Percentiles rank a stretch among this genome's conserved stretches.
Evolutionary conservation across 345 rosid genomes (phyloP).

Genomic region (Linum trigynum): DNA sequence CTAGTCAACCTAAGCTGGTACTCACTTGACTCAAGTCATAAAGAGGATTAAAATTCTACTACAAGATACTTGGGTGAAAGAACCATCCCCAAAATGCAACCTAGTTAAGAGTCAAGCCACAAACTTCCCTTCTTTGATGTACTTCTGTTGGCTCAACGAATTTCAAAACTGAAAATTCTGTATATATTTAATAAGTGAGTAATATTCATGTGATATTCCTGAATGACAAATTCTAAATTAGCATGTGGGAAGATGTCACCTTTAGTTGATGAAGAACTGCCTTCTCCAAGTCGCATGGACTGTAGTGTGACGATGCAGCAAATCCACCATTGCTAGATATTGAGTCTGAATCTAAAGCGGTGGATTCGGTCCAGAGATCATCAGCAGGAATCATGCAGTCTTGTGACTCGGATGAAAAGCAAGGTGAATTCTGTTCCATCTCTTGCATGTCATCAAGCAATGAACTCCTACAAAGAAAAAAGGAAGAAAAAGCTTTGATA

Average conservation of each 20-base stretch:
- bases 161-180: background rate
- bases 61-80: background rate
- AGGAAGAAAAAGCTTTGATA: conserved; percentile 4
- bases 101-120: no score
- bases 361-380: conserved; percentile 11
- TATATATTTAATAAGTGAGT: no score
- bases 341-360: conserved; percentile 22
- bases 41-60: background rate
- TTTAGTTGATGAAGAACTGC: conserved; percentile 3
- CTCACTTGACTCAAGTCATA: background rate
- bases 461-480: conserved; percentile 36
- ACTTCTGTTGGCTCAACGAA: no score
- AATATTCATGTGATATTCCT: no score
- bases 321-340: conserved; percentile 12
- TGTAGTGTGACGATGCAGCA: conserved; percentile 13
- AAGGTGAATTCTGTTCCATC: conserved; percentile 20
- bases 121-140: no score
- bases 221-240: background rate
- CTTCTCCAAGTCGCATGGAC: conserved; percentile 8
- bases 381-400: conserved; percentile 12
- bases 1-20: background rate
- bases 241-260: conserved; percentile 18
- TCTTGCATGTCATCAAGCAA: conserved; percentile 31
- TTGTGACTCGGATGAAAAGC: conserved; percentile 24
- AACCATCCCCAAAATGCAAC: background rate